Conservation (phyloP, 2,329 filamentous ascomycete species). For the Dothideomycetidae sp. region DNA sequence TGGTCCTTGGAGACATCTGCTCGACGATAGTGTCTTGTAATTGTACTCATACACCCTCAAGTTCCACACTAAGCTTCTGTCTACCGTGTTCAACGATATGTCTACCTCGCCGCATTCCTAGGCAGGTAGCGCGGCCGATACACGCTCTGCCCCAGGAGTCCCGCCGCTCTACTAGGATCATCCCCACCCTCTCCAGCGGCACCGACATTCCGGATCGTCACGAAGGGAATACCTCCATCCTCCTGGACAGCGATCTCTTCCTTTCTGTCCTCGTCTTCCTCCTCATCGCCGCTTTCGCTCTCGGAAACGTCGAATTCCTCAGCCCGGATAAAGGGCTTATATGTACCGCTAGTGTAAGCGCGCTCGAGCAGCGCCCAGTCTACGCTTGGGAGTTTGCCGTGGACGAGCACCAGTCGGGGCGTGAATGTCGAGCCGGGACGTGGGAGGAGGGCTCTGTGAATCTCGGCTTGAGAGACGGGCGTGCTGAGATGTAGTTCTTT, state of each 20-base stretch:
- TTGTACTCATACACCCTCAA: background rate
- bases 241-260: background rate
- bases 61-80: background rate
- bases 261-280: background rate
- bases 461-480: constrained; percentile 33
- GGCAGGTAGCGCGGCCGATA: constrained; percentile 6
- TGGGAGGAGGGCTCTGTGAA: constrained; percentile 12
- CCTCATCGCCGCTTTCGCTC: constrained; percentile 2
- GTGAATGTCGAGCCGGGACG: constrained; percentile 2
- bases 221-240: background rate
- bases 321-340: too few species aligned
- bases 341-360: constrained; percentile 25
- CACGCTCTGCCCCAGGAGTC: constrained; percentile 4
- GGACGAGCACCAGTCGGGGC: constrained; percentile 46
- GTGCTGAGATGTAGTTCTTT: constrained; percentile 50
- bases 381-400: constrained; percentile 54
- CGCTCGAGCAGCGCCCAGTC: constrained; percentile 58
- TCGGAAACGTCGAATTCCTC: background rate
- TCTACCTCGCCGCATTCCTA: too few species aligned
- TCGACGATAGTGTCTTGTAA: background rate
- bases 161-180: background rate
- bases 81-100: too few species aligned
- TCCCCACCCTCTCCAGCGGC: background rate
- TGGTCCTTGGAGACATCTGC: too few species aligned
- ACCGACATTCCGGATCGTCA: background rate